phyloP scores from a whole-genome alignment of 805 yeast species.

The Schwanniomyces pseudopolymorphus region DNA sequence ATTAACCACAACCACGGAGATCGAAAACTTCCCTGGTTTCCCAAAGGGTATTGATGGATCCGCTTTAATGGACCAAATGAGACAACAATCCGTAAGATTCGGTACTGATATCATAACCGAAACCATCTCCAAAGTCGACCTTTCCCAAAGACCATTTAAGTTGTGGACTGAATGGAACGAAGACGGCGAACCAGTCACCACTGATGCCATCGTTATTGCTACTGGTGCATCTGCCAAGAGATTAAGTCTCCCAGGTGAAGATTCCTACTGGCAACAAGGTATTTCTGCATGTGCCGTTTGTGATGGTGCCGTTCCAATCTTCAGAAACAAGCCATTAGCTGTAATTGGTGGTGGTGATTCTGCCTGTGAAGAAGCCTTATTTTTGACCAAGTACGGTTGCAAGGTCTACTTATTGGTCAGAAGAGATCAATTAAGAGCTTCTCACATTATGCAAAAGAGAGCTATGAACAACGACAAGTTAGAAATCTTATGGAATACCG shows the following conservation, averaged over 20 bases:
- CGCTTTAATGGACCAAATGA: slow-evolving; percentile 91
- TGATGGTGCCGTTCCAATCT: slow-evolving; percentile 99
- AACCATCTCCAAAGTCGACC: slow-evolving; percentile 89
- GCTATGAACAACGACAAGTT: slow-evolving; percentile 80
- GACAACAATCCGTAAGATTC: slow-evolving; percentile 78
- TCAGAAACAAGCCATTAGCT: slow-evolving; percentile 96
- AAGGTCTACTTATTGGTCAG: slow-evolving; percentile 93
- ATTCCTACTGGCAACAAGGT: slow-evolving; percentile 98
- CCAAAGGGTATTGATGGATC: slow-evolving; percentile 89
- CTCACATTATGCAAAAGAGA: slow-evolving; percentile 95
- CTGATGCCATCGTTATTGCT: slow-evolving; percentile 90
- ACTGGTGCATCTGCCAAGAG: slow-evolving; percentile 99
- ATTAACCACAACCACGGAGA: slow-evolving; percentile 96
- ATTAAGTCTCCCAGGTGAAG: slow-evolving; percentile 93
- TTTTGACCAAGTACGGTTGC: slow-evolving; percentile 95
- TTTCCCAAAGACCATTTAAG: slow-evolving; percentile 87
- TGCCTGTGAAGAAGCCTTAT: slow-evolving; percentile 98
- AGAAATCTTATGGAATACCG: slow-evolving; percentile 86
- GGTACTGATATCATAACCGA: slow-evolving; percentile 96
- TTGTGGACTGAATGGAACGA: slow-evolving; percentile 96
- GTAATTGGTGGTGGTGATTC: slow-evolving; percentile 99
- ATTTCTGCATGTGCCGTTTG: slow-evolving; percentile 99
- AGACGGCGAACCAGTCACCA: slow-evolving; percentile 84
- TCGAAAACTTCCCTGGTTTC: slow-evolving; percentile 99
- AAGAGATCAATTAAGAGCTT: slow-evolving; percentile 92